Evolutionary conservation across 169 alveolate genomes (phyloP).

Genomic region (Blepharisma undulans): DNA sequence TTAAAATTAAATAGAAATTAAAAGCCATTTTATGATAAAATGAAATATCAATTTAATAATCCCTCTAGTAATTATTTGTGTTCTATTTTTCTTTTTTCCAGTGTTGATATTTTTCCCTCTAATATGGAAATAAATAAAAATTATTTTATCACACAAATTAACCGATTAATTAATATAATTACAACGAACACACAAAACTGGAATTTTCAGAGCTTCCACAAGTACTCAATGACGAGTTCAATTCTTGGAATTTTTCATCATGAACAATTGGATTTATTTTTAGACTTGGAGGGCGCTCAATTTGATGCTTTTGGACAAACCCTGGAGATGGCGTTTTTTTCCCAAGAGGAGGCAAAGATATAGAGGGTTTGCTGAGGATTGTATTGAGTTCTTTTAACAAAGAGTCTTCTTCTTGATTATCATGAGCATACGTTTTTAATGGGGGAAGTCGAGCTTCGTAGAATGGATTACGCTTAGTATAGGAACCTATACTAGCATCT

Average conservation of each 20-base stretch:
- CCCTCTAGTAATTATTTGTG: too few relatives aligned
- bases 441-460: constrained; percentile 14
- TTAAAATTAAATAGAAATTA: too few relatives aligned
- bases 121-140: not conserved
- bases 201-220: constrained; percentile 1
- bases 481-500: not conserved
- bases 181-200: not conserved
- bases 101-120: not conserved
- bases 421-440: not conserved
- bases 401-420: not conserved
- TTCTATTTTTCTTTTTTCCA: not conserved
- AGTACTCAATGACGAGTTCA: constrained; percentile 22
- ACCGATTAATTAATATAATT: not conserved
- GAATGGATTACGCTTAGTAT: not conserved
- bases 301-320: not conserved
- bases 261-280: constrained; percentile 12
- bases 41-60: too few relatives aligned
- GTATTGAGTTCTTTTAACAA: not conserved
- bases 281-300: not conserved
- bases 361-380: not conserved
- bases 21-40: not conserved
- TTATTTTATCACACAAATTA: not conserved
- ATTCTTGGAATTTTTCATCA: constrained; percentile 18
- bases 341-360: not conserved
- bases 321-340: constrained; percentile 4